Base-by-base conservation (phyloP, 257 asterid genomes). In the Solanum clarkiae region DNA sequence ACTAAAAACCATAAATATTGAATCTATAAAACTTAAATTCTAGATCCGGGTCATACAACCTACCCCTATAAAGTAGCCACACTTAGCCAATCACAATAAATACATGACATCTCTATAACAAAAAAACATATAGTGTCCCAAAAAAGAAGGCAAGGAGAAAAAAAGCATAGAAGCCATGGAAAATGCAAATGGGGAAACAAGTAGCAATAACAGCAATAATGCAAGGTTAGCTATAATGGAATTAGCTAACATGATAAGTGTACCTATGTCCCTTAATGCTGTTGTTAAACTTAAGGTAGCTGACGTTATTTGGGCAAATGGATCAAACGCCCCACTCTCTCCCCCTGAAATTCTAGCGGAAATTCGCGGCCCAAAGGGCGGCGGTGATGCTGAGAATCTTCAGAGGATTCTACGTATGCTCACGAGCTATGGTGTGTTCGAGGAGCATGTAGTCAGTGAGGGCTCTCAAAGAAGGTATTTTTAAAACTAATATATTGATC, bases 191-290 rank as follows among this genome's bases (percentile, higher is more conserved):
- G 81, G 87, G 26, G 86, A 49, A 55, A 2, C 70, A 36, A 75
- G 22, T 24, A 59, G 18, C 20, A 80, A 51, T 9, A 26, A 68
- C 2, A 32, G 36, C 8, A 60, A 70, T 47, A 53, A 69, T 36
- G 72, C 88, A 36, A 42, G 84, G 60, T 60, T 85, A 44, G 85
- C 82, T 51, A 87, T 87, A 42, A 87, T 85, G 88, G 89, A 87
- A 80, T 56, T 87, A 7, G 89, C 88, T 81, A 81, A 87, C 86
- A 87, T 87, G 89, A 87, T 87, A 60, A 87, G 88, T 42, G 88
- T 87, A 26, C 89, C 88, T 40, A 87, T 82, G 89, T 82, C 85
- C 10, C 84, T 87, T 9, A 81, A 85, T 77, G 88, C 88, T 44
- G 62, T 85, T 62, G 88, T 87, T 40, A 87, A 85, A 40, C 88